phyloP scores from a whole-genome alignment of 331 rosid genomes.

The Ulmus americana region DNA sequence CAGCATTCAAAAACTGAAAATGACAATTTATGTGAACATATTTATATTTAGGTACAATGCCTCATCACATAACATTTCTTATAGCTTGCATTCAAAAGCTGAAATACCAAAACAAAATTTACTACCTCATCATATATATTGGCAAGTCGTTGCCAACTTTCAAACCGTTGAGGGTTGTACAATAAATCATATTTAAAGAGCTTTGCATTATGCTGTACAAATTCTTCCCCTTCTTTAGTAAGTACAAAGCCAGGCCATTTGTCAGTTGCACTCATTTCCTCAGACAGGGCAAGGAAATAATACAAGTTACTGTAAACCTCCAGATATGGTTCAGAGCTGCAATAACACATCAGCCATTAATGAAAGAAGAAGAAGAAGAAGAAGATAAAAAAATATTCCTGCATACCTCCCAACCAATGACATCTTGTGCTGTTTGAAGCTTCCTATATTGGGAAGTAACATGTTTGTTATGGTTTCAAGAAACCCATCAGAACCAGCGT shows the following conservation, averaged over 20 bases:
- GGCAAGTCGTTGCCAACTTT: conserved; percentile 93
- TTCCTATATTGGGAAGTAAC: conserved; percentile 65
- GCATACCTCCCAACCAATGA: conserved; percentile 61
- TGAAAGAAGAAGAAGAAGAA: not conserved
- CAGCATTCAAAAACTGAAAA: conserved; percentile 18
- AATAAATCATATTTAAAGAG: conserved; percentile 87
- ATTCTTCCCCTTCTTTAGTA: conserved; percentile 95
- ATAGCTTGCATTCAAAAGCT: not conserved
- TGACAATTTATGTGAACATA: conserved; percentile 1
- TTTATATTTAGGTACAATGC: too few relatives aligned
- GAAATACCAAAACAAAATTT: conserved; percentile 13
- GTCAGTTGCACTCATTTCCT: conserved; percentile 96
- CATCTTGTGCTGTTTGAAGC: conserved; percentile 55
- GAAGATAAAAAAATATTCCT: conserved; percentile 3
- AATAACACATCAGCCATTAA: conserved; percentile 19
- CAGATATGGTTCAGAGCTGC: conserved; percentile 87
- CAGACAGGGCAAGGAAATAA: conserved; percentile 86
- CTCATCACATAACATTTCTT: too few relatives aligned
- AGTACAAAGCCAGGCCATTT: conserved; percentile 97
- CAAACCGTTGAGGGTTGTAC: conserved; percentile 78
- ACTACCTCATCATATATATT: conserved; percentile 86
- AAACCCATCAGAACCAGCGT: conserved; percentile 87
- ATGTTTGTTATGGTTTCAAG: conserved; percentile 65
- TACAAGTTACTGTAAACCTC: conserved; percentile 86
- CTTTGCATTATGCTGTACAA: conserved; percentile 79